Evolutionary conservation across 2,329 filamentous ascomycete species (phyloP).

Genomic region (Zymoseptoria crescenta): DNA sequence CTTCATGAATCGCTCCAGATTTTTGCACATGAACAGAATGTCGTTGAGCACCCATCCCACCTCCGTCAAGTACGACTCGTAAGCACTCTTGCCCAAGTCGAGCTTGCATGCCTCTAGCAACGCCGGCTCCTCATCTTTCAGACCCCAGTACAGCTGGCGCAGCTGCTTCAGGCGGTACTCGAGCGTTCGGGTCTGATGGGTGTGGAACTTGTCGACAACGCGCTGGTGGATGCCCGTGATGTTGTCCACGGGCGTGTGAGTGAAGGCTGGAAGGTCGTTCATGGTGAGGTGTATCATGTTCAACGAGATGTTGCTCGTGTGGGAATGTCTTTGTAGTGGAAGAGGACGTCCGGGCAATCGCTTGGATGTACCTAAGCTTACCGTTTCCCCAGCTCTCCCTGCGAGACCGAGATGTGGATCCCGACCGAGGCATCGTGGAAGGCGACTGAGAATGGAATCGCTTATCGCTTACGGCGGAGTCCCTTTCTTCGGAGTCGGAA

Average conservation of each 20-base stretch:
- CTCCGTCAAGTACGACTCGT: conserved; percentile 69
- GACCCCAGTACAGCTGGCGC: conserved; percentile 86
- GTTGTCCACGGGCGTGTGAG: conserved; percentile 54
- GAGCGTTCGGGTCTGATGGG: conserved; percentile 73
- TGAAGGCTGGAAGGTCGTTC: conserved; percentile 26
- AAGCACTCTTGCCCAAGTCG: conserved; percentile 70
- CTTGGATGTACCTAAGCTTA: neutral
- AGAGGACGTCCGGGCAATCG: neutral
- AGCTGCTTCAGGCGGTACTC: conserved; percentile 79
- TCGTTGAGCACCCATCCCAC: conserved; percentile 73
- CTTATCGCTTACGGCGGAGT: neutral
- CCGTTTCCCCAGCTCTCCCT: neutral
- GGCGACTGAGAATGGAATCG: neutral
- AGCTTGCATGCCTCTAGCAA: conserved; percentile 66
- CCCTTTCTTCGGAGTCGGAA: neutral
- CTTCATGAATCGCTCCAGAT: conserved; percentile 72
- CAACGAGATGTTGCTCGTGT: neutral
- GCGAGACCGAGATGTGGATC: neutral
- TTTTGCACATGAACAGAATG: conserved; percentile 67
- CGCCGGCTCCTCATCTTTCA: conserved; percentile 68
- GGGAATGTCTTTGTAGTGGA: neutral
- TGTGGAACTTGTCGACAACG: conserved; percentile 61
- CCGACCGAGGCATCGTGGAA: neutral
- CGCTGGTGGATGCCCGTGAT: conserved; percentile 56
- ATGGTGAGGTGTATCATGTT: conserved; percentile 16